These are phyloP conservation scores for Tetrahymena malaccensis DNA, from an alignment of 73 alveolate genomes.

Conservation along the genomic window DNA sequence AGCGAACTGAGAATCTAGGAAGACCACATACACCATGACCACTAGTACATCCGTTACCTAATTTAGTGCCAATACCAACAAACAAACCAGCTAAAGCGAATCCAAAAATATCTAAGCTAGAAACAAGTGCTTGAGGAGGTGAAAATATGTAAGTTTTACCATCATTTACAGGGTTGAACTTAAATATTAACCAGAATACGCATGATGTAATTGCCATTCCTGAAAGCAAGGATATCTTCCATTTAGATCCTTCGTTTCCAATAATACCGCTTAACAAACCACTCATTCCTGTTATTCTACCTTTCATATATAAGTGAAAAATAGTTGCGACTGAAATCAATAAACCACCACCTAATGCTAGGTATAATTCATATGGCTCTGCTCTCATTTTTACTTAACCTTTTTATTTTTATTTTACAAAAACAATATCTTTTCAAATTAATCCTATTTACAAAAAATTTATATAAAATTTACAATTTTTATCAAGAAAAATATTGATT, in stretches of 20 bases:
- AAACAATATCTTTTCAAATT: background rate
- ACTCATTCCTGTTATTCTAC: conserved; percentile 77
- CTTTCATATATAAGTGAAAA: conserved; percentile 50
- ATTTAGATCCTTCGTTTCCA: conserved; percentile 29
- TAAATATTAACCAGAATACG: conserved; percentile 19
- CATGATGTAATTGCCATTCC: conserved; percentile 53
- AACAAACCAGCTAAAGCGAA: conserved; percentile 75
- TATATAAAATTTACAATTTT: background rate
- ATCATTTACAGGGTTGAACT: conserved; percentile 24
- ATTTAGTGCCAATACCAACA: conserved; percentile 91
- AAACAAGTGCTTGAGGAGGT: conserved; percentile 22
- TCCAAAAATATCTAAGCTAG: conserved; percentile 52
- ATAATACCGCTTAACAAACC: conserved; percentile 48
- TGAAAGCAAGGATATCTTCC: conserved; percentile 49
- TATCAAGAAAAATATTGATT: background rate
- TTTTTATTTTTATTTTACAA: background rate
- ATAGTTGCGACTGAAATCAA: conserved; percentile 62
- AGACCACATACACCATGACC: conserved; percentile 98
- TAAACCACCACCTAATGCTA: conserved; percentile 64
- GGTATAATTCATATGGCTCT: conserved; percentile 3
- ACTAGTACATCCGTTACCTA: conserved; percentile 96
- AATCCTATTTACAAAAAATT: background rate
- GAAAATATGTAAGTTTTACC: conserved; percentile 33
- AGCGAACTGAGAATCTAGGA: conserved; percentile 82
- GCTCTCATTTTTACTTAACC: background rate